Percentiles rank a stretch among this genome's conserved stretches.
Conservation (phyloP, 2,329 filamentous ascomycete species). For the Xylariaceae sp. region DNA sequence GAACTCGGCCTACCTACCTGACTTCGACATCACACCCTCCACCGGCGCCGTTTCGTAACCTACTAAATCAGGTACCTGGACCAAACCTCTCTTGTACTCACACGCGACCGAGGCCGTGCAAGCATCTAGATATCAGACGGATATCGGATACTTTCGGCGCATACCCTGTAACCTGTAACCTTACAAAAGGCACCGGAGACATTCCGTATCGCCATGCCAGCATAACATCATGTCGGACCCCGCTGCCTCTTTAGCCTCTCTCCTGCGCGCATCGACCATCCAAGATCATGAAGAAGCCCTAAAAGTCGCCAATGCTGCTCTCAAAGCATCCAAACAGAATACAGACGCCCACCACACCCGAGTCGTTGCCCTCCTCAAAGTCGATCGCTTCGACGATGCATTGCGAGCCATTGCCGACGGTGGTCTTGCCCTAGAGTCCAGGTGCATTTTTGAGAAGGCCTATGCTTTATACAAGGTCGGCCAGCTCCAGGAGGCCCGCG, state of each 20-base stretch:
- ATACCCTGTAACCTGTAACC: not conserved
- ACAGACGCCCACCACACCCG: constrained; percentile 61
- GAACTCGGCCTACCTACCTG: too few relatives aligned
- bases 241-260: constrained; percentile 46
- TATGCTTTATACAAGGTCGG: constrained; percentile 83
- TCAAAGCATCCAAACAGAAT: constrained; percentile 54
- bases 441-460: constrained; percentile 62
- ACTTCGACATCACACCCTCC: not conserved
- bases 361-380: constrained; percentile 69
- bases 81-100: not conserved
- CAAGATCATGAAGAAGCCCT: constrained; percentile 71
- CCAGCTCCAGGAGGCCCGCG: constrained; percentile 58
- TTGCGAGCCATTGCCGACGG: constrained; percentile 61
- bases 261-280: constrained; percentile 51
- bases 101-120: not conserved
- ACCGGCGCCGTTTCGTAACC: not conserved
- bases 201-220: constrained; percentile 4
- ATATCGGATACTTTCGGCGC: not conserved
- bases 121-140: not conserved
- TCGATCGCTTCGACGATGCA: constrained; percentile 77
- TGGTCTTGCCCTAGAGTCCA: constrained; percentile 53
- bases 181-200: not conserved
- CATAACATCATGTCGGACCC: constrained; percentile 37
- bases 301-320: constrained; percentile 53
- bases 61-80: not conserved